Conservation (phyloP, 352 stramenopile genomes). For the Phytopythium oedochilum region DNA sequence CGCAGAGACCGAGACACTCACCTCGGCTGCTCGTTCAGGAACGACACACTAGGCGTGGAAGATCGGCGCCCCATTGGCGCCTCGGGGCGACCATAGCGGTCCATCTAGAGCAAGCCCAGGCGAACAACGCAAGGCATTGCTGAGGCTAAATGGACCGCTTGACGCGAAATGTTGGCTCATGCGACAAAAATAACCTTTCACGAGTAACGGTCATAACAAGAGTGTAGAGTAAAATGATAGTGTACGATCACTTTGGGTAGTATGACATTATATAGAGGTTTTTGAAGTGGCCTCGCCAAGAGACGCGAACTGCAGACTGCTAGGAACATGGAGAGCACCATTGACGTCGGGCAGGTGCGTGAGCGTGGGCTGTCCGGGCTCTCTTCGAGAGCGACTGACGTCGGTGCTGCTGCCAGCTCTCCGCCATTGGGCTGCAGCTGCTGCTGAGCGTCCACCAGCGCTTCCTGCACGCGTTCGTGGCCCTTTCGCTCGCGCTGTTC, state of each 20-base stretch:
- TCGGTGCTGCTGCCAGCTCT: slow-evolving; percentile 15
- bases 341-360: background rate
- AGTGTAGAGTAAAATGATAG: background rate
- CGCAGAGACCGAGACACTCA: slow-evolving; percentile 4
- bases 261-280: background rate
- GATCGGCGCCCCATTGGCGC: slow-evolving; percentile 8
- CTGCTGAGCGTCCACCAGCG: slow-evolving; percentile 65
- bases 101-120: slow-evolving; percentile 16
- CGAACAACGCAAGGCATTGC: background rate
- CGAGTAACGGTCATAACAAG: background rate
- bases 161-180: too few species aligned
- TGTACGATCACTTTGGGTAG: background rate
- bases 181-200: background rate
- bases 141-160: background rate
- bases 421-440: slow-evolving; percentile 56
- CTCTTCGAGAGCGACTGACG: background rate
- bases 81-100: slow-evolving; percentile 38
- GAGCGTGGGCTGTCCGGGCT: background rate
- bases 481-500: slow-evolving; percentile 42
- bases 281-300: background rate
- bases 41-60: slow-evolving; percentile 19
- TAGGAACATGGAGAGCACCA: background rate
- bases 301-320: background rate
- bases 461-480: slow-evolving; percentile 63
- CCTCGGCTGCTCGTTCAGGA: slow-evolving; percentile 38